Evolutionary conservation across 2,329 filamentous ascomycete species (phyloP).

Genomic region (Dendrostoma leiphaemia): DNA sequence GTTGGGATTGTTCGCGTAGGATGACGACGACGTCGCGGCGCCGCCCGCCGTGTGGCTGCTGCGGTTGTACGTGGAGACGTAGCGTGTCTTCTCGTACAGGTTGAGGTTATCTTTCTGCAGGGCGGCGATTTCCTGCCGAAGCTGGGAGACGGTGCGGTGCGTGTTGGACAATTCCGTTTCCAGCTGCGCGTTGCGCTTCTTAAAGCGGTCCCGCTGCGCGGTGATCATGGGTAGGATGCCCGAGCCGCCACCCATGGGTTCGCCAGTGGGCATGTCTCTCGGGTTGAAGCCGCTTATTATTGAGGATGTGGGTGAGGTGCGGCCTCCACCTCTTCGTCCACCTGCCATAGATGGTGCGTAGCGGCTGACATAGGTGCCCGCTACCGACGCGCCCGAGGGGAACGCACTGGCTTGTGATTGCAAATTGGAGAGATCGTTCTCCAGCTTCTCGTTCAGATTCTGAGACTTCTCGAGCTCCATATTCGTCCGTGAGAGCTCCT

Average conservation of each 20-base stretch:
- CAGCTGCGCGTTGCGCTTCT: constrained; percentile 88
- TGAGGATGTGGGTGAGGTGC: constrained; percentile 87
- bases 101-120: constrained; percentile 95
- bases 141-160: constrained; percentile 76
- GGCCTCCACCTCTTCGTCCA: constrained; percentile 60
- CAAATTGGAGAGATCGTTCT: constrained; percentile 85
- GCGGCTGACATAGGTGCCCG: constrained; percentile 82
- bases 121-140: constrained; percentile 86
- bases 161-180: constrained; percentile 86
- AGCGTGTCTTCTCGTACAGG: constrained; percentile 96
- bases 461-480: constrained; percentile 83
- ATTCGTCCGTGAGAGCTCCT: constrained; percentile 79
- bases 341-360: constrained; percentile 64
- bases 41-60: constrained; percentile 49
- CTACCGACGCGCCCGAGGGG: constrained; percentile 87
- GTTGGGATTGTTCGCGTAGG: constrained; percentile 67
- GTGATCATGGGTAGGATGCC: constrained; percentile 98
- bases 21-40: constrained; percentile 52
- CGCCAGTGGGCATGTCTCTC: constrained; percentile 47
- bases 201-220: constrained; percentile 96
- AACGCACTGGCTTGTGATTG: constrained; percentile 86
- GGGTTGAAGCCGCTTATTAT: constrained; percentile 97
- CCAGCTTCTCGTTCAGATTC: constrained; percentile 81
- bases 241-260: constrained; percentile 71
- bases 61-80: constrained; percentile 90